Evolutionary conservation across 352 stramenopile species (phyloP), one percentile per base, ranked within the genome.

Genomic region (Saprolegnia diclina): DNA sequence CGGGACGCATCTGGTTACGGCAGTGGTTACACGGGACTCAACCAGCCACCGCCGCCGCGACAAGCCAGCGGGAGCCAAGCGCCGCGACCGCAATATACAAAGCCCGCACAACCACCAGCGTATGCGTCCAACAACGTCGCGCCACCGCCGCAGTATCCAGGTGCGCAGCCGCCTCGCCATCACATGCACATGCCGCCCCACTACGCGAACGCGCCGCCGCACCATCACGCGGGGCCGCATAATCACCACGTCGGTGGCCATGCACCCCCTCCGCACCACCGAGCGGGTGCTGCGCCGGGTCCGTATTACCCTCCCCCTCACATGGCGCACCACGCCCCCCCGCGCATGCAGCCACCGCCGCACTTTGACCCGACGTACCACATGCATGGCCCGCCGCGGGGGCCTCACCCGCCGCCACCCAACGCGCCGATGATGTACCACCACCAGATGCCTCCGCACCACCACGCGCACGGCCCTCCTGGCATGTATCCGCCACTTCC

Each of bases 401-500:
- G 35, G 4, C 57, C 7, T 10, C 57, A 35, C 5, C 18, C 35
- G 45, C 57, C 57, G 14, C 45, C 45, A n/a, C 32, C 57, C 22
- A 59, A 59, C 35, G 7, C 26, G 22, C 19, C 35, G 38, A 57
- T n/a, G 24, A 56, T 56, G 22, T 66, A 14, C 59, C 59, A 38
- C 13, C 48, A 26, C 18, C 29, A 19, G 16, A 56, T 62, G 48
- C 53, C 50, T 29, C 64, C 64, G 59, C 59, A 44, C 19, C 59
- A 66, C 16, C 16, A 26, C n/a, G 2, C 29, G 29, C 61, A 56
- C 52, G 38, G 38, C 21, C 63, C 48, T 38, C n/a, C 26, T 14
- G 52, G 64, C 48, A 71, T 50, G 13, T 65, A 71, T 16, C 46
- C 42, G 26, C 56, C 24, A 6, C 16, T 54, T n/a, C 56, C 61